A percentile compares a stretch with the other conserved stretches of the same genome.
Evolutionary conservation across 345 rosid genomes (phyloP).

Genomic region (Dipteronia dyeriana): DNA sequence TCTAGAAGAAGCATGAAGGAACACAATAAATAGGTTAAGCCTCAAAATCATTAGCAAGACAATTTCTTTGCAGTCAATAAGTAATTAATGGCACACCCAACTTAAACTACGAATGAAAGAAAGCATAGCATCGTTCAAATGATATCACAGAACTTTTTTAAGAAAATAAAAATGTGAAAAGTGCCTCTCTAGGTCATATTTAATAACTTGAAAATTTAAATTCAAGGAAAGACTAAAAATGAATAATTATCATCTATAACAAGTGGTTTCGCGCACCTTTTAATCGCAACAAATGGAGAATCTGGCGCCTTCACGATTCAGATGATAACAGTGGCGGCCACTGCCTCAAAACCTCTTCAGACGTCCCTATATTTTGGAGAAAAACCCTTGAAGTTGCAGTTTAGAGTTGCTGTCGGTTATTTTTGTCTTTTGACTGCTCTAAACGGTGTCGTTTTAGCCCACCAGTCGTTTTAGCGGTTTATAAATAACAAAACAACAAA

Average conservation of each 20-base stretch:
- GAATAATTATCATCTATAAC: neutral
- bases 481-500: no score
- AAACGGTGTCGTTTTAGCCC: no score
- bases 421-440: no score
- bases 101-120: neutral
- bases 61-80: no score
- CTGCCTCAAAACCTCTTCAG: neutral
- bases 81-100: no score
- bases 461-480: no score
- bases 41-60: no score
- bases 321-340: constrained; percentile 11
- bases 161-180: neutral
- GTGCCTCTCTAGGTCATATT: neutral
- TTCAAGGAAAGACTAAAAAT: neutral
- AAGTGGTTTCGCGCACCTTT: constrained; percentile 1
- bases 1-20: no score
- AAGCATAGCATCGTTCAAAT: neutral
- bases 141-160: neutral
- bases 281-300: neutral
- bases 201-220: no score
- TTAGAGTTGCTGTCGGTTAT: no score
- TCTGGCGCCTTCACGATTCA: neutral
- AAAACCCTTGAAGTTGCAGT: neutral
- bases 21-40: no score
- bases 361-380: neutral